Evolutionary conservation across 345 rosid species (phyloP), one percentile per base, ranked within the genome.

Genomic region (Populus tremula): DNA sequence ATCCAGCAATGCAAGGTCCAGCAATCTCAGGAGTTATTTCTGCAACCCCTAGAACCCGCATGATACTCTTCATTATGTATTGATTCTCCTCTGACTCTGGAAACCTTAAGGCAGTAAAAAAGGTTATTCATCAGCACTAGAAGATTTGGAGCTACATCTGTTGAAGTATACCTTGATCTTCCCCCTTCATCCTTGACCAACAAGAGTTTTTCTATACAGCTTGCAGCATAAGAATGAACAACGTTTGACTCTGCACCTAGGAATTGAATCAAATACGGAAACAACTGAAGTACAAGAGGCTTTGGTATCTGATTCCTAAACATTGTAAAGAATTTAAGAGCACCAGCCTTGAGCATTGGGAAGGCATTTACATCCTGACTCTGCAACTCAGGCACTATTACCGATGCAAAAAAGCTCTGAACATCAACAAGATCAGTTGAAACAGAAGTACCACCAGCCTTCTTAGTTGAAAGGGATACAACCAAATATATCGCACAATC

Each of bases 161-260:
- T 85, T 12, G 91, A 84, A 64, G 80, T 84, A 77, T 91, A 94
- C 81, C 92, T 88, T n/a, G 86, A 85, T 72, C 70, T 89, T 59
- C 92, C 93, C n/a, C 89, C 90, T 68, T 94, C 97, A n/a, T 94
- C 97, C 94, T 88, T 96, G 50, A 96, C 97, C 75, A 91, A 81
- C 91, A 96, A 85, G 29, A 96, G 93, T 82, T 94, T 96, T 82
- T 96, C 99, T 81, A 94, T 88, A 79, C 98, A 96, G 75, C 88
- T 92, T 23, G 99, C 97, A 80, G 99, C 97, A 76, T 96, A 94
- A 76, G 99, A 96, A 84, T 96, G 99, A 78, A 96, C 98, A 64
- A 94, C 99, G 72, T 90, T 90, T 17, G 97, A 90, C 85, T 91
- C 94, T 33, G 97, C 91, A 53, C 77, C 85, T 66, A 96, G 97